Conservation (phyloP, 2,329 filamentous ascomycete species). For the Chaetothyriales sp. region DNA sequence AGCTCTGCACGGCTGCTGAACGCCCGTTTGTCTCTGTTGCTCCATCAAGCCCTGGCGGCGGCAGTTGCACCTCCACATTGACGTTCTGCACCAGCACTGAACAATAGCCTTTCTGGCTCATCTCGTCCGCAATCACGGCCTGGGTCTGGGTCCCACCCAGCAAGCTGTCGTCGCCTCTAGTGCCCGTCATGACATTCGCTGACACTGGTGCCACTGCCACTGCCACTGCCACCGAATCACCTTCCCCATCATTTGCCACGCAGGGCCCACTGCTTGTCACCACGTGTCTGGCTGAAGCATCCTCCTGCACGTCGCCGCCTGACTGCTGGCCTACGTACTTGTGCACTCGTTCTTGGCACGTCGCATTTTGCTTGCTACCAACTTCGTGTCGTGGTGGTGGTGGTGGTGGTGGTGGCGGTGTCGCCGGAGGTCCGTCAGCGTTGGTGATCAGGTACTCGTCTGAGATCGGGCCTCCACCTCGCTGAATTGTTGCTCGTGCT, state of each 20-base stretch:
- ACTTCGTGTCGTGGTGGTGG: neutral
- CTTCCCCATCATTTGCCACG: neutral
- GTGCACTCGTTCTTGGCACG: neutral
- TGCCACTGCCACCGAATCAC: too few species aligned
- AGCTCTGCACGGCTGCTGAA: conserved; percentile 9
- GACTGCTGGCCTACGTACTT: neutral
- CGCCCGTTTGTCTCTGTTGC: conserved; percentile 10
- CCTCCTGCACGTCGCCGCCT: neutral
- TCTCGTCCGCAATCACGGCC: neutral
- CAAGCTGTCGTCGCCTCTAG: neutral
- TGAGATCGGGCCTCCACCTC: neutral
- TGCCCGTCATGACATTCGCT: neutral
- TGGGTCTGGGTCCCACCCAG: conserved; percentile 1
- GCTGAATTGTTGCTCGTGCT: neutral
- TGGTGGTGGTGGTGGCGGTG: neutral
- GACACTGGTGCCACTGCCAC: neutral
- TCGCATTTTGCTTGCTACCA: neutral
- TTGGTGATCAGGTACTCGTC: neutral
- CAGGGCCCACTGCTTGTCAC: neutral
- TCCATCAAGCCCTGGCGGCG: conserved; percentile 13
- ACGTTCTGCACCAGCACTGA: conserved; percentile 17
- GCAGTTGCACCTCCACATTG: conserved; percentile 16
- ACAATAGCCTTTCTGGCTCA: conserved; percentile 16
- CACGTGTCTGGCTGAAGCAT: neutral
- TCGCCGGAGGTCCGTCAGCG: neutral